These are phyloP conservation scores for Tagetes patula DNA, from an alignment of 129 eudicot species.

Conservation along the genomic window DNA sequence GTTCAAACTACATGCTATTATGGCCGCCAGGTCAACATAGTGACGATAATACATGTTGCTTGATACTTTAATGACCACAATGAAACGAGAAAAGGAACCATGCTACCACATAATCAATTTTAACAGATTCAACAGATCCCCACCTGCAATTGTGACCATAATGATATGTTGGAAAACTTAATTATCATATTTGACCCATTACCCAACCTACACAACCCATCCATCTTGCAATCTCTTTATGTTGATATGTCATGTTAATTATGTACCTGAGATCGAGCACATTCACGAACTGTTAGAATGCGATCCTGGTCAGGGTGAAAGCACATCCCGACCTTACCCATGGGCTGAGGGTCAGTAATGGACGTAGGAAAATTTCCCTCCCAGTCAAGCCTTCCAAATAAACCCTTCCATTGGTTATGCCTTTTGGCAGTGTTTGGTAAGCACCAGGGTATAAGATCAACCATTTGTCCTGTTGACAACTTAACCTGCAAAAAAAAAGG, in stretches of 20 bases:
- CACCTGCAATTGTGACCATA: too few species aligned
- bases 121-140: too few species aligned
- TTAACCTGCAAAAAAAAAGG: slow-evolving; percentile 4
- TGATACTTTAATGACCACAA: too few species aligned
- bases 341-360: slow-evolving; percentile 74
- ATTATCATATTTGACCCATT: background rate
- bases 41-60: background rate
- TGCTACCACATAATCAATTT: background rate
- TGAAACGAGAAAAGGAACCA: background rate
- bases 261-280: slow-evolving; percentile 78
- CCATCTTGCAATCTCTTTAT: too few species aligned
- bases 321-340: slow-evolving; percentile 85
- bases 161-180: too few species aligned
- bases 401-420: slow-evolving; percentile 79
- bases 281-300: slow-evolving; percentile 71
- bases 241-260: background rate
- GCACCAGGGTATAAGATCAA: slow-evolving; percentile 68
- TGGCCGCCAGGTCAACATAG: too few species aligned
- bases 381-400: slow-evolving; percentile 80
- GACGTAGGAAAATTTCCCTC: slow-evolving; percentile 79
- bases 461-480: slow-evolving; percentile 55
- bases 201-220: background rate
- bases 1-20: too few species aligned
- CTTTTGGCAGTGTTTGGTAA: slow-evolving; percentile 72
- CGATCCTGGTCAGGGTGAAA: slow-evolving; percentile 82